Base-by-base conservation (phyloP, 1,284 basidiomycete genomes). In the Sanghuangporus weigelae region DNA sequence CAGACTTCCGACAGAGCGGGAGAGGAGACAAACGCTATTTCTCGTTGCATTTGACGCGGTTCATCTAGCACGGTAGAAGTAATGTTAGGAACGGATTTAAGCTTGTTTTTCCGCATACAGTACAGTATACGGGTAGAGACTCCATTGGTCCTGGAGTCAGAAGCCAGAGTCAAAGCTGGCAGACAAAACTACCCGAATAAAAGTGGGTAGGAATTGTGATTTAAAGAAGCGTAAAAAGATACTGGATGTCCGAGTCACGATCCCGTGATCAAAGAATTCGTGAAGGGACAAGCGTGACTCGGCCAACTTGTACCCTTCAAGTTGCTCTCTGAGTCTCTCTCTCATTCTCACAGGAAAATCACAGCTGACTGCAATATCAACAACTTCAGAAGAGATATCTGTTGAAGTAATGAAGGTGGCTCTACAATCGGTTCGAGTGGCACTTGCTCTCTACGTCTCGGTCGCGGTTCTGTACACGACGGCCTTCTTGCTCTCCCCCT, bases 381-480 rank as follows among this genome's bases (percentile, higher is more conserved):
- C 4, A 7, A 42, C 40, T 42, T 42, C 6, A 42, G 12, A 42
- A 42, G 40, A 42, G 7, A 42, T 5, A 2, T 2, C 5, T 31
- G 26, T 31, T 31, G 26, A 49, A 11, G 23, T 16, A 54, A 54
- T 54, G 53, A 54, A 54, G 51, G 51, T 31, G 10, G 38, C 39
- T 48, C 40, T 50, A 19, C 39, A 40, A 56, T 40, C 12, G 23
- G 1, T 46, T 12, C 58, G 59, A 46, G 63, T 66, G 31, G 60
- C 70, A 50, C 46, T 73, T 19, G 56, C 69, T 16, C 71, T 77
- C 53, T 76, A 76, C 66, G 66, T 77, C 36, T 64, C 69, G 5
- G 61, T 74, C 40, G 76, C 78, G 16, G 73, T 79, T 38, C 65
- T 78, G 31, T 77, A 78, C 67, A 79, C 77, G 12, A 79, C 76